Percentiles rank a stretch among this genome's conserved stretches.
Evolutionary conservation across 768 basidiomycete genomes (phyloP).

Genomic region (Melanogaster broomeanus): DNA sequence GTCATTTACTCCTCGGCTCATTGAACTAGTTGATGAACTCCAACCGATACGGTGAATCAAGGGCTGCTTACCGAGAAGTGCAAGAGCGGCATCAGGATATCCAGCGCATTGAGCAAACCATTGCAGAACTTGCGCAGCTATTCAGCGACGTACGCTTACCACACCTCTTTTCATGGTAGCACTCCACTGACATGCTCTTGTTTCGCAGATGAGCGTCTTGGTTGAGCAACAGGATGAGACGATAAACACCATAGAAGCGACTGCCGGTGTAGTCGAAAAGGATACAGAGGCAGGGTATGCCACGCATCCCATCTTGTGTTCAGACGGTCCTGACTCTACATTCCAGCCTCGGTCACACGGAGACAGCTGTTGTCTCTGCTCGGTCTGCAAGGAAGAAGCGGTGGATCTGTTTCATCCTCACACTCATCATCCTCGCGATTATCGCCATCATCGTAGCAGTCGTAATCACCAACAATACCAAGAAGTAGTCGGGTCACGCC

Average conservation of each 20-base stretch:
- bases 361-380: conserved; percentile 85
- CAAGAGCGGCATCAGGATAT: conserved; percentile 97
- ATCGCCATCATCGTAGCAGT: conserved; percentile 64
- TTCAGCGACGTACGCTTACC: conserved; percentile 81
- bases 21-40: conserved; percentile 77
- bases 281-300: conserved; percentile 85
- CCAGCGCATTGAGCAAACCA: conserved; percentile 90
- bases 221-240: conserved; percentile 95
- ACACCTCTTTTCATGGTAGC: not conserved
- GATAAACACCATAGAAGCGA: conserved; percentile 78
- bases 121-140: conserved; percentile 90
- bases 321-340: conserved; percentile 3
- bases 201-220: conserved; percentile 82
- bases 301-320: not conserved
- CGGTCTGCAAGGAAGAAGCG: conserved; percentile 91
- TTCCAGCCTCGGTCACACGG: conserved; percentile 74
- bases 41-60: conserved; percentile 87
- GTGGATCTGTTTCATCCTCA: conserved; percentile 92
- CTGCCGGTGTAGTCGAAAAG: conserved; percentile 72
- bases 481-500: conserved; percentile 27
- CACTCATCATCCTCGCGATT: conserved; percentile 65
- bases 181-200: conserved; percentile 4
- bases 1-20: not conserved
- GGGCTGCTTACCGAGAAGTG: conserved; percentile 93
- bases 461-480: conserved; percentile 49